phyloP scores from a whole-genome alignment of 768 basidiomycete genomes.

The Suillus subaureus region DNA sequence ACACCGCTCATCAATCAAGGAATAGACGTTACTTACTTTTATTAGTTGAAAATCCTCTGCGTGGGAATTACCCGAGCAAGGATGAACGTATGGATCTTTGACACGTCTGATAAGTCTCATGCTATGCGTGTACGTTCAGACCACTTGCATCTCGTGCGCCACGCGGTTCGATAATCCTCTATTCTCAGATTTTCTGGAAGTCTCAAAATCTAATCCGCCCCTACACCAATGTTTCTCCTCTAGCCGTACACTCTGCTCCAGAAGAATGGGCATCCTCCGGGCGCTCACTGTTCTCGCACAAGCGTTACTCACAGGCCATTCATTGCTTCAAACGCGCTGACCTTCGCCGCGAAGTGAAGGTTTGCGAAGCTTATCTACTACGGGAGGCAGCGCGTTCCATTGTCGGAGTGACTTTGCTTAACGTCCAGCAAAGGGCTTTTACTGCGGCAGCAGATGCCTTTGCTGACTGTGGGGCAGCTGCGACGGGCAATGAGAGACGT shows the following conservation, averaged over 20 bases:
- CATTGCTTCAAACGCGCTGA: constrained; percentile 54
- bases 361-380: constrained; percentile 55
- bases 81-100: constrained; percentile 72
- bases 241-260: constrained; percentile 55
- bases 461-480: constrained; percentile 38
- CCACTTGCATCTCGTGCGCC: not conserved
- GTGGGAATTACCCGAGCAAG: constrained; percentile 72
- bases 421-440: constrained; percentile 41
- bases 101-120: constrained; percentile 55
- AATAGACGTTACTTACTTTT: not conserved
- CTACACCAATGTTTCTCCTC: constrained; percentile 50
- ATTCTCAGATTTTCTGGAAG: constrained; percentile 54
- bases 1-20: not conserved
- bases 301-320: constrained; percentile 48
- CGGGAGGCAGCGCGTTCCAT: constrained; percentile 49
- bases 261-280: constrained; percentile 48
- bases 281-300: constrained; percentile 38
- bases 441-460: constrained; percentile 53
- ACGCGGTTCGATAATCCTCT: not conserved
- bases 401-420: constrained; percentile 26
- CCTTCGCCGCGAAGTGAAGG: constrained; percentile 42
- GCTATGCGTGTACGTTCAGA: constrained; percentile 53
- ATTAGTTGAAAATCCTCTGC: constrained; percentile 65
- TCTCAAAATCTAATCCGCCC: constrained; percentile 46
- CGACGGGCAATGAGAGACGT: constrained; percentile 29